Base-by-base conservation (phyloP, 2,329 filamentous ascomycete genomes). In the Sarocladium strictum region DNA sequence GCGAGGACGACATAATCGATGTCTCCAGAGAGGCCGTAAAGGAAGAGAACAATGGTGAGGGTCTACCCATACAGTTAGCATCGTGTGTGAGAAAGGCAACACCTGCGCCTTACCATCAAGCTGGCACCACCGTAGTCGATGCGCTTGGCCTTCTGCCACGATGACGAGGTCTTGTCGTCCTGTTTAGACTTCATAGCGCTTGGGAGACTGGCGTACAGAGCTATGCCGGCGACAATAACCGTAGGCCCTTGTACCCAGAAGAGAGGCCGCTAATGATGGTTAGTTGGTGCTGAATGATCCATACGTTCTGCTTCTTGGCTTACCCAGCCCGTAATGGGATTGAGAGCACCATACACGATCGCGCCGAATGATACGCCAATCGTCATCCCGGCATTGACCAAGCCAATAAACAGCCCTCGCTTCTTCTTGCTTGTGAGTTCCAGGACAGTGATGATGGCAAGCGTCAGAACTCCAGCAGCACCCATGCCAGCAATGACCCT, bases 111-210 rank as follows among this genome's bases (percentile, higher is more conserved):
- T 71, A 86, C 83, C 59, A 91, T 69, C n/a, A 84, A 73, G 1
- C 81, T 35, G 6, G 87, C 86, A 3, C 90, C 90, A 0, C 84
- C 73, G 61, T 93, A 94, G 68, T 95, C 90, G 54, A 95, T 82
- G 1, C 75, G 73, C 3, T 76, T 77, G 11, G 93, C 72, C 62
- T 85, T 88, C 27, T 77, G 63, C 52, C 67, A 56, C 35, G 77
- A 61, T 35, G 76, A 72, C 24, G 23, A 52, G 33, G 12, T 27
- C 21, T 38, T 38, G 47, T 52, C 56, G 38, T 23, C 29, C 5
- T 26, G 21, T 19, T 47, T 24, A 7, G 40, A 37, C 47, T 51
- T 51, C 47, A 51, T 51, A 23, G 27, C 23, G n/a, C 12, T 51
- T 5, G 89, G 89, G 17, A 94, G 82, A 53, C 82, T 83, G 23